Evolutionary conservation across 495 filamentous ascomycete species (phyloP).

Genomic region (Aspergillus nanangensis): DNA sequence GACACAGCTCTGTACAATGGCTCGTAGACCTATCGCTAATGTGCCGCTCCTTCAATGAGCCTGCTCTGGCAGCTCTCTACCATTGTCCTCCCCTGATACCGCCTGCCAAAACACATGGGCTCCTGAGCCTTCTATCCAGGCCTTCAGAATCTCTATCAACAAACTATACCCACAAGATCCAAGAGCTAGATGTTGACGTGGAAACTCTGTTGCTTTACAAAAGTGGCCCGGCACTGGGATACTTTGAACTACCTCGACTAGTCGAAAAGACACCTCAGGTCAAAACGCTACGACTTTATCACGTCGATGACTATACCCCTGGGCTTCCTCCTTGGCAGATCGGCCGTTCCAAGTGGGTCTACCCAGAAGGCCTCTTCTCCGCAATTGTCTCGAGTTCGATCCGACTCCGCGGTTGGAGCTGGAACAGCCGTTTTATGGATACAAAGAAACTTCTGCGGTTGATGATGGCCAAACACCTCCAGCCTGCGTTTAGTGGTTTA

Average conservation of each 20-base stretch:
- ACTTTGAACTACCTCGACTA: conserved; percentile 40
- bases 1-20: conserved; percentile 49
- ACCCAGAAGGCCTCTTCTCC: conserved; percentile 55
- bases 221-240: conserved; percentile 38
- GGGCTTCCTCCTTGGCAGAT: conserved; percentile 26
- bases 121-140: conserved; percentile 41
- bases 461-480: conserved; percentile 52
- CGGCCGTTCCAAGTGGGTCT: conserved; percentile 51
- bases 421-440: conserved; percentile 65
- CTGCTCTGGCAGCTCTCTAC: conserved; percentile 72
- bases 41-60: conserved; percentile 65
- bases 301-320: conserved; percentile 30
- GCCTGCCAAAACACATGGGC: conserved; percentile 45
- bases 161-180: conserved; percentile 64
- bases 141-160: conserved; percentile 34
- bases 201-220: conserved; percentile 37
- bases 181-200: conserved; percentile 65
- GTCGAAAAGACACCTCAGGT: conserved; percentile 40
- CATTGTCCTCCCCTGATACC: conserved; percentile 58
- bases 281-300: conserved; percentile 36
- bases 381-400: conserved; percentile 43
- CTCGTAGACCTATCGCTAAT: conserved; percentile 55
- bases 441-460: conserved; percentile 41
- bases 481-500: conserved; percentile 54
- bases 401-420: conserved; percentile 65